phyloP scores from a whole-genome alignment of 225 moss, liverwort and hornwort species.

The Marchantia paleacea region DNA sequence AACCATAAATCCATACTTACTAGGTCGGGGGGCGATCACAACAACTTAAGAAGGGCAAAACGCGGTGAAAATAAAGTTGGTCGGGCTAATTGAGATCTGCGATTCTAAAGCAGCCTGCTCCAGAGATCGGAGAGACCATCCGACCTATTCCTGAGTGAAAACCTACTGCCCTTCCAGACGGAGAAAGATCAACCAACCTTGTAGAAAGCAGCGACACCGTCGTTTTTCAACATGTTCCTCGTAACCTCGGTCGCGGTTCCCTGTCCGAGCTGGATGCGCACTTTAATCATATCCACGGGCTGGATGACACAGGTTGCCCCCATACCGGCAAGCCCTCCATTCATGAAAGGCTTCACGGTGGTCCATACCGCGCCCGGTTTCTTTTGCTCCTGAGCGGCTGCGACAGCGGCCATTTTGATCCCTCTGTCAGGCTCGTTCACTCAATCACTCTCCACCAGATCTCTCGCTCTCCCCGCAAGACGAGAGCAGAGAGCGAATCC shows the following conservation, averaged over 20 bases:
- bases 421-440: neutral
- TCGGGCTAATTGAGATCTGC: too few species aligned
- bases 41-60: too few species aligned
- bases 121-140: too few species aligned
- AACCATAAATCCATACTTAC: too few species aligned
- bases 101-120: too few species aligned
- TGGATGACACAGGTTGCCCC: constrained; percentile 94
- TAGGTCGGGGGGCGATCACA: too few species aligned
- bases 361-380: constrained; percentile 56
- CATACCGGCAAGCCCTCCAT: constrained; percentile 86
- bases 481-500: constrained; percentile 19
- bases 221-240: constrained; percentile 67
- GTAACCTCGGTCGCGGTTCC: constrained; percentile 70
- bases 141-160: too few species aligned
- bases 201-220: constrained; percentile 85
- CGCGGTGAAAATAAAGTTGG: too few species aligned
- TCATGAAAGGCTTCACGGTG: constrained; percentile 81
- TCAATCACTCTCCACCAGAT: neutral
- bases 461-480: constrained; percentile 13
- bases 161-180: too few species aligned
- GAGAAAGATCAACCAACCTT: constrained; percentile 31
- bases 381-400: constrained; percentile 45
- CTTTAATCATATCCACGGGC: constrained; percentile 96
- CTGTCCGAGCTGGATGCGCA: constrained; percentile 96
- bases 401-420: constrained; percentile 35